Evolutionary conservation across 257 asterid genomes (phyloP).

Genomic region (Agastache rugosa): DNA sequence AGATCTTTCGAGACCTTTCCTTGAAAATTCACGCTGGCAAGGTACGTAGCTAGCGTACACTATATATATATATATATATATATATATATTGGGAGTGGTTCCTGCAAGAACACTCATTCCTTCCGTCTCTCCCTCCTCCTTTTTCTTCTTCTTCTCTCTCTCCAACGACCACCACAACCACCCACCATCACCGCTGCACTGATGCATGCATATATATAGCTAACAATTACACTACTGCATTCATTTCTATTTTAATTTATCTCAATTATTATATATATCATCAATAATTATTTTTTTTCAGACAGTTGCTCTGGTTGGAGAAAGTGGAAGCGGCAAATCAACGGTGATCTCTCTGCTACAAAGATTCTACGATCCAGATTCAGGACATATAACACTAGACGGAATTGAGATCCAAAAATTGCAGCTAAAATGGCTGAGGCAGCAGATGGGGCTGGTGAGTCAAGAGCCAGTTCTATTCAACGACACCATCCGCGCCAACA

Average conservation of each 20-base stretch:
- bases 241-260: too few relatives aligned
- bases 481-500: neutral
- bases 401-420: neutral
- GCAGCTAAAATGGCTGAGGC: neutral
- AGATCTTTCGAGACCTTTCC: slow-evolving; percentile 63
- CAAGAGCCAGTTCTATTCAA: neutral
- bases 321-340: slow-evolving; percentile 89
- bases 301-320: slow-evolving; percentile 86
- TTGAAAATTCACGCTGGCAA: slow-evolving; percentile 60
- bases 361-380: neutral
- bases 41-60: too few relatives aligned
- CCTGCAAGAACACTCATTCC: too few relatives aligned
- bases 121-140: too few relatives aligned
- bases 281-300: slow-evolving; percentile 21
- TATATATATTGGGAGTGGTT: too few relatives aligned
- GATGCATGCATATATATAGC: too few relatives aligned
- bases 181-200: too few relatives aligned
- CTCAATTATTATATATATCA: too few relatives aligned
- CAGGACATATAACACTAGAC: neutral
- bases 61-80: too few relatives aligned
- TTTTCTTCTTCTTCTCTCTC: too few relatives aligned
- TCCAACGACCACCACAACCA: too few relatives aligned
- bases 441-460: neutral
- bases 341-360: slow-evolving; percentile 43
- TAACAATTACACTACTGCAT: too few relatives aligned